Evolutionary conservation across 257 asterid genomes (phyloP), one percentile per base, ranked within the genome.

Genomic region (Solanum arcanum): DNA sequence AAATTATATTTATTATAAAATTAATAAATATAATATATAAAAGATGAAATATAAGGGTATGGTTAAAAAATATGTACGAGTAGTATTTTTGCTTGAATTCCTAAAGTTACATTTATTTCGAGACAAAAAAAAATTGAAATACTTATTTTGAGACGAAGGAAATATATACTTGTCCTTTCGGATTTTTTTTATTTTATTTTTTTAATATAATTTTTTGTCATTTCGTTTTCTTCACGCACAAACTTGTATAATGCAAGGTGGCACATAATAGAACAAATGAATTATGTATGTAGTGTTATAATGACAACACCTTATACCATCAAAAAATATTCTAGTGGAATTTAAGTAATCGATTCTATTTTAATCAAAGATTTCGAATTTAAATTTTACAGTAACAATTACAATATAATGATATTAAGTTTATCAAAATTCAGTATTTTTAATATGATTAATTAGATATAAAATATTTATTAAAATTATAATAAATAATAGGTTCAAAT

Each of bases 351-450:
- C 9, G 1, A 1, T 73, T 72, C 8, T 16, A 35, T 18, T 18
- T 35, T 9, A 9, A 1, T 73, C 0, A 35, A 1, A 33, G 2
- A 10, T 72, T 72, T 33, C 0, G 3, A 7, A 25, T 68, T 70
- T 16, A 0, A 29, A 15, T 2, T 16, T 7, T 15, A 15, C 2
- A 15, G 0, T 31, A 6, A 8, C 0, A 18, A 1, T 0, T 56
- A 56, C 3, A 56, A 20, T 7, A 20, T 18, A 3, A 68, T 7
- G 3, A 29, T 15, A 7, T 25, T 31, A 68, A 7, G 3, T 68
- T 68, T 0, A 68, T 68, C 3, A 29, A 16, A 29, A 31, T 8
- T 15, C 0, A 68, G 0, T 68, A 68, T 7, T 7, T 69, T 16
- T 7, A n/a, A 29, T 69, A 31, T 29, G 41, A 5, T 14, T 15